Evolutionary conservation across 2,329 filamentous ascomycete species (phyloP).

Genomic region (Cylindrodendrum hubeiense): DNA sequence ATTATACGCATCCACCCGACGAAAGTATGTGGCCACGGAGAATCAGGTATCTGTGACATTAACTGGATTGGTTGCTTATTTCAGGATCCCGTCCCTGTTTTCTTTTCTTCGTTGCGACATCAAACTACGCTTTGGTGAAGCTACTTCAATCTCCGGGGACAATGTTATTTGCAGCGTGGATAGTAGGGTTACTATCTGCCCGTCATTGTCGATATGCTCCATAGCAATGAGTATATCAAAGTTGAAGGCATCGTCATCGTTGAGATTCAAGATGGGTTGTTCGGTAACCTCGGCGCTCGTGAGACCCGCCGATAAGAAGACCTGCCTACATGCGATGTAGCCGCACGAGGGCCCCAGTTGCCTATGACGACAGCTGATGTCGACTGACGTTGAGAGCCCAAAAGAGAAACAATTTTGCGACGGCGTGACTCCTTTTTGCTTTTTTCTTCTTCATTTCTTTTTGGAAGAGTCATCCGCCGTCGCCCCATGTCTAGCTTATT

Average conservation of each 20-base stretch:
- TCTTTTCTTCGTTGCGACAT: too few relatives aligned
- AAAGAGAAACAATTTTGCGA: neutral
- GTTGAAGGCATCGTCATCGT: neutral
- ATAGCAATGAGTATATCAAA: neutral
- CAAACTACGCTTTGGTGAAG: too few relatives aligned
- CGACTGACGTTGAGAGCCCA: neutral
- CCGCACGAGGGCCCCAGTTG: neutral
- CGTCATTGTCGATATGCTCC: neutral
- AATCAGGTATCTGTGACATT: constrained; percentile 42
- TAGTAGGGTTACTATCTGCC: neutral
- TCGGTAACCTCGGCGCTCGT: neutral
- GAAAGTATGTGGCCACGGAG: constrained; percentile 53
- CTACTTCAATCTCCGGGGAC: neutral
- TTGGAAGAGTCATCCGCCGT: neutral
- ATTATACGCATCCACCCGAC: constrained; percentile 53
- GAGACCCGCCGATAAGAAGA: neutral
- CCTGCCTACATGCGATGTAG: neutral
- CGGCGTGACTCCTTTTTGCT: neutral
- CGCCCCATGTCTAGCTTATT: neutral
- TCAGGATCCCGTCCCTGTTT: too few relatives aligned
- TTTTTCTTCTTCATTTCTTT: too few relatives aligned
- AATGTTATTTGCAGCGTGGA: neutral
- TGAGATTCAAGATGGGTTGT: neutral
- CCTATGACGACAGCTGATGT: neutral
- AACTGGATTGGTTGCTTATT: too few relatives aligned